Percentiles rank a stretch among this genome's conserved stretches.
phyloP scores from a whole-genome alignment of 805 yeast species.

The Candida adriatica region DNA sequence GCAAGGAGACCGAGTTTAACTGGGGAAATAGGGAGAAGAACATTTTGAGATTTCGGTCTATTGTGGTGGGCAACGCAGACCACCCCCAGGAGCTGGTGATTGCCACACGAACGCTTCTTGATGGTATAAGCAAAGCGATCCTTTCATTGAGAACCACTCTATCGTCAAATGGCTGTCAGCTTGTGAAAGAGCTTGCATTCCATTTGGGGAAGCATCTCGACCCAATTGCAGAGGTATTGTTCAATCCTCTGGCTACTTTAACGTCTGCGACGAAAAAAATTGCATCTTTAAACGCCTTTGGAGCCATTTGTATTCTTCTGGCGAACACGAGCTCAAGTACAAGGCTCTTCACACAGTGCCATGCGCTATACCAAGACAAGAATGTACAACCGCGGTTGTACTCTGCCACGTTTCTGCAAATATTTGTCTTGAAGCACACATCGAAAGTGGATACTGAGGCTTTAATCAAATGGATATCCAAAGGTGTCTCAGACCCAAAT shows the following conservation, averaged over 20 bases:
- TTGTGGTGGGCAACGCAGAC: slow-evolving; percentile 52
- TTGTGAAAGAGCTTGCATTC: slow-evolving; percentile 56
- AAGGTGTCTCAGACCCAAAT: slow-evolving; percentile 72
- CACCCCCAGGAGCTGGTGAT: slow-evolving; percentile 32
- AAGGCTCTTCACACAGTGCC: slow-evolving; percentile 44
- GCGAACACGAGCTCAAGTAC: slow-evolving; percentile 46
- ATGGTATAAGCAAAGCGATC: slow-evolving; percentile 58
- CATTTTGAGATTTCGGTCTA: slow-evolving; percentile 48
- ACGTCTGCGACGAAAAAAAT: slow-evolving; percentile 34
- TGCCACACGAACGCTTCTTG: slow-evolving; percentile 34
- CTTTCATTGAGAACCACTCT: slow-evolving; percentile 80
- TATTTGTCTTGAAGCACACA: slow-evolving; percentile 48
- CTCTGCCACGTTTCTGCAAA: slow-evolving; percentile 63
- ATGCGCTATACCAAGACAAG: slow-evolving; percentile 55
- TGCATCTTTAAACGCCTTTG: slow-evolving; percentile 27
- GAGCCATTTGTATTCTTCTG: slow-evolving; percentile 42
- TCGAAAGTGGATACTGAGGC: slow-evolving; percentile 32
- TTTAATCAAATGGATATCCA: slow-evolving; percentile 44
- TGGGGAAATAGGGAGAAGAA: slow-evolving; percentile 71
- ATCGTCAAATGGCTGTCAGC: slow-evolving; percentile 65
- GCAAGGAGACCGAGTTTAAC: slow-evolving; percentile 82
- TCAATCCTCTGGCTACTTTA: slow-evolving; percentile 25
- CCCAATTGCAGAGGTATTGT: slow-evolving; percentile 28
- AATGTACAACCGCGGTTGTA: slow-evolving; percentile 64
- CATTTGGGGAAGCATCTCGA: slow-evolving; percentile 24